phyloP scores from a whole-genome alignment of 2,329 filamentous ascomycete genomes.

The Cladosporium phlei region DNA sequence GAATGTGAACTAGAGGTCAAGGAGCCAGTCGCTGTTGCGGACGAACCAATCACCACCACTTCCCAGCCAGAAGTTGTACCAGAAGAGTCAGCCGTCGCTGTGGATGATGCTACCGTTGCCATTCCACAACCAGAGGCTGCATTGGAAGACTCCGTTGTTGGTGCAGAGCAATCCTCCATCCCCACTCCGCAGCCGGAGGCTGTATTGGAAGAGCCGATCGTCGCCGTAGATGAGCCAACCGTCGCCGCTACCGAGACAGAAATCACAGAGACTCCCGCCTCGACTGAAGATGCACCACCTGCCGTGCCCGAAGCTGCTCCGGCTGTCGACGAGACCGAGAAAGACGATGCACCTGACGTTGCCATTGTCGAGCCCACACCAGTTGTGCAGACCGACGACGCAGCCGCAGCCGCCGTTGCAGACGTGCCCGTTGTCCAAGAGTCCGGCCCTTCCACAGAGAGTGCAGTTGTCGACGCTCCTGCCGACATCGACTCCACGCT shows the following conservation, averaged over 20 bases:
- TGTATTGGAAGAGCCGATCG: neutral
- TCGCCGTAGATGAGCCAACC: neutral
- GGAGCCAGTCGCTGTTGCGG: neutral
- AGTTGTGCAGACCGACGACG: too few species aligned
- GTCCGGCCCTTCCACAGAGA: too few species aligned
- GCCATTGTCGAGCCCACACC: too few species aligned
- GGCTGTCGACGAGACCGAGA: too few species aligned
- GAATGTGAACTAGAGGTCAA: neutral
- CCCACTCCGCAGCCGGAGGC: neutral
- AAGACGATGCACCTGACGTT: too few species aligned
- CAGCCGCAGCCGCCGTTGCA: too few species aligned
- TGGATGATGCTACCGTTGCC: neutral
- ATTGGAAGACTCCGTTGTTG: too few species aligned
- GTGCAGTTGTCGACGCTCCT: too few species aligned
- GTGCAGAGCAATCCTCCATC: neutral
- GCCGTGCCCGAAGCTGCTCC: neutral
- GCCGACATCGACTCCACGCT: too few species aligned
- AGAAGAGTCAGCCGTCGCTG: neutral
- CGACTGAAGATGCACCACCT: neutral
- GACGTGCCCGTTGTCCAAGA: too few species aligned
- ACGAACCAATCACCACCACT: neutral
- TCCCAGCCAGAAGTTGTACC: neutral
- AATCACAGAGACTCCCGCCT: neutral
- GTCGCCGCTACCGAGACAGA: neutral
- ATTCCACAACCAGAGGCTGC: neutral